Conservation (phyloP, 345 rosid species). For the Populus ilicifolia region DNA sequence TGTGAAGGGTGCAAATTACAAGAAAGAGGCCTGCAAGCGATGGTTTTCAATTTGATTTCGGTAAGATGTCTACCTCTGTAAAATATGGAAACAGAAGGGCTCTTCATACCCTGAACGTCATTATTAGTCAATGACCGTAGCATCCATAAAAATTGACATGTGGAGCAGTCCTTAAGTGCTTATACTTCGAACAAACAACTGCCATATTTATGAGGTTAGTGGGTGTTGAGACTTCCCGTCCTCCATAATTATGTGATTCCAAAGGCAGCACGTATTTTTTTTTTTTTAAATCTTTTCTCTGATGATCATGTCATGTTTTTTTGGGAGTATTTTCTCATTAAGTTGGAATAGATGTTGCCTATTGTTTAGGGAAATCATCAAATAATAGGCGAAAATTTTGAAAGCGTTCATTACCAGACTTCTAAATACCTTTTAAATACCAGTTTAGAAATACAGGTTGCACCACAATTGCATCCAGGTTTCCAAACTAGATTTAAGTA, state of each 20-base stretch:
- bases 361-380: no score
- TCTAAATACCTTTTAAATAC: no score
- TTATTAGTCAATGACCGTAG: neutral
- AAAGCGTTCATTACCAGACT: no score
- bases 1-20: neutral
- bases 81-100: neutral
- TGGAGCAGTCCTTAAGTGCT: neutral
- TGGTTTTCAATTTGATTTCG: neutral
- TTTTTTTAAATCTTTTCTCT: neutral
- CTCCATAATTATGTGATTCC: neutral
- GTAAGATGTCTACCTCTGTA: neutral
- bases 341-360: neutral
- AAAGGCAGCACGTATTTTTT: neutral
- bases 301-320: neutral
- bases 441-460: no score
- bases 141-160: neutral
- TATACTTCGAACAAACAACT: constrained; percentile 32
- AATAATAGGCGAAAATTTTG: no score
- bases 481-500: no score
- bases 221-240: constrained; percentile 17
- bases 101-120: neutral
- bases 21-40: no score
- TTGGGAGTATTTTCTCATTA: no score
- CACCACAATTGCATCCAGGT: no score
- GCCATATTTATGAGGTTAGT: constrained; percentile 35